These are phyloP conservation scores for Lactarius hatsudake DNA, from an alignment of 768 basidiomycete genomes.

Conservation along the genomic window DNA sequence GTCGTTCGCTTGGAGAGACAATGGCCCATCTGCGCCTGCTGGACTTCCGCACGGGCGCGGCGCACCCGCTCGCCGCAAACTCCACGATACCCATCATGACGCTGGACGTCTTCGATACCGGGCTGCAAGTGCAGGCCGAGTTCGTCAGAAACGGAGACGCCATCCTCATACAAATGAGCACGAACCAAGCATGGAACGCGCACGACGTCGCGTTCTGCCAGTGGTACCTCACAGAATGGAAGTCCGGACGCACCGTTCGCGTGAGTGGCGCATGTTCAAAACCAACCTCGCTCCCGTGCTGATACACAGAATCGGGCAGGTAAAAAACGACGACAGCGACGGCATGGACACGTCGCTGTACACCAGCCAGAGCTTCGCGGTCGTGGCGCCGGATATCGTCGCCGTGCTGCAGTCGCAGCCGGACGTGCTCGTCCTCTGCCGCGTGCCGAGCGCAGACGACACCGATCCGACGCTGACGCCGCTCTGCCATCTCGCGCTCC, in stretches of 20 bases:
- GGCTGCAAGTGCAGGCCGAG: background rate
- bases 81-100: background rate
- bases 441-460: background rate
- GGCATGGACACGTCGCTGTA: background rate
- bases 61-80: background rate
- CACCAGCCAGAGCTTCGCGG: background rate
- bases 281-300: background rate
- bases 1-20: background rate
- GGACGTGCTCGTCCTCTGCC: background rate
- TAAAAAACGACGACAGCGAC: background rate
- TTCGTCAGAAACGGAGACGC: background rate
- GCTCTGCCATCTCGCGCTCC: background rate
- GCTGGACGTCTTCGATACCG: background rate
- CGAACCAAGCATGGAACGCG: background rate
- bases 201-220: background rate
- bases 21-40: background rate
- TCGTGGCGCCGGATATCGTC: background rate
- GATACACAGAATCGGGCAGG: background rate
- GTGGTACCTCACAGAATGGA: slow-evolving; percentile 1
- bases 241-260: background rate
- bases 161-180: background rate
- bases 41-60: background rate
- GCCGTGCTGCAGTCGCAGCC: background rate
- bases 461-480: background rate
- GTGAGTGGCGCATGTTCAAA: background rate